Conservation (phyloP, 1,284 basidiomycete genomes). For the Leccinum idahoense region DNA sequence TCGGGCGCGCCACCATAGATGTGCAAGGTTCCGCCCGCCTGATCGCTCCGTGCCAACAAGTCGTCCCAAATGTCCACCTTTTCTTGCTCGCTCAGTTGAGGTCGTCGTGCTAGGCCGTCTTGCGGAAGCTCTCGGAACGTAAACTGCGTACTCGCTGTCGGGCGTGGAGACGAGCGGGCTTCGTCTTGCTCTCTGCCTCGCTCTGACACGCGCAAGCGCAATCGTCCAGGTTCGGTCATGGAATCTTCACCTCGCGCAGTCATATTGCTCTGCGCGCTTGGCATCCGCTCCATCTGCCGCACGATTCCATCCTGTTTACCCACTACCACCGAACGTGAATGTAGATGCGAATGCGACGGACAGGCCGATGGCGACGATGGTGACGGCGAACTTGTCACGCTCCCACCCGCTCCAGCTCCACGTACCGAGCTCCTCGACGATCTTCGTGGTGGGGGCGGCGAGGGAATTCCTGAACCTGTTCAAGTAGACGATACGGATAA, state of each 20-base stretch:
- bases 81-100: conserved; percentile 54
- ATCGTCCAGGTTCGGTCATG: neutral
- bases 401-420: conserved; percentile 1
- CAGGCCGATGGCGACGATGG: neutral
- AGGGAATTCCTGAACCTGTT: conserved; percentile 75
- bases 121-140: conserved; percentile 46
- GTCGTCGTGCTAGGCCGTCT: conserved; percentile 24
- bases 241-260: conserved; percentile 17
- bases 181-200: neutral
- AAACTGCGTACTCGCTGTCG: conserved; percentile 27
- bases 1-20: conserved; percentile 33
- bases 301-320: conserved; percentile 7
- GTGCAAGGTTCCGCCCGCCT: conserved; percentile 67
- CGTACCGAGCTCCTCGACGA: conserved; percentile 9
- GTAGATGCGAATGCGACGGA: neutral
- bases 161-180: neutral
- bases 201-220: neutral
- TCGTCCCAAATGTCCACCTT: conserved; percentile 69
- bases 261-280: conserved; percentile 30
- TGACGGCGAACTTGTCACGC: conserved; percentile 5
- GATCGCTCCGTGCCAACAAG: conserved; percentile 55
- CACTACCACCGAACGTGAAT: conserved; percentile 5
- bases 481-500: conserved; percentile 71
- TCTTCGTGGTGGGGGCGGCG: conserved; percentile 26
- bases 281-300: conserved; percentile 18